Conservation (phyloP, 2,329 filamentous ascomycete genomes). For the Dothideomycetes sp. region DNA sequence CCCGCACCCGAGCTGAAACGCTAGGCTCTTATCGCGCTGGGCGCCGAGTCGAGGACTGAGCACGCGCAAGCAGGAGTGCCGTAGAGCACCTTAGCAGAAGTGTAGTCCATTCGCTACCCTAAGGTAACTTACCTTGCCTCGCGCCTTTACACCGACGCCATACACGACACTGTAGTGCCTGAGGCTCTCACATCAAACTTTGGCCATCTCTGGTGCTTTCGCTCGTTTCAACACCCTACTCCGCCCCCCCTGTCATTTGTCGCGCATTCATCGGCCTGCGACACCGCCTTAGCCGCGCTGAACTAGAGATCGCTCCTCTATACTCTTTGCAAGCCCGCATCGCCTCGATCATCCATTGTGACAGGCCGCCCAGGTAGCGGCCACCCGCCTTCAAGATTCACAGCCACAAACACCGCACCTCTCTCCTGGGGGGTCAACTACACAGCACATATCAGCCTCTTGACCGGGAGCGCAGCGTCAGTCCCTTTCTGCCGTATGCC, state of each 20-base stretch:
- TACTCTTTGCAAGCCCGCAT: neutral
- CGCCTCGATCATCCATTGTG: neutral
- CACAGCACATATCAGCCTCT: conserved; percentile 31
- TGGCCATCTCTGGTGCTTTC: neutral
- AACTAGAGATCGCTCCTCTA: neutral
- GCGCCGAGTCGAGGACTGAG: neutral
- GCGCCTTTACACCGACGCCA: neutral
- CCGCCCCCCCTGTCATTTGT: neutral
- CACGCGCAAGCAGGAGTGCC: neutral
- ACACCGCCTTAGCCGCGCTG: neutral
- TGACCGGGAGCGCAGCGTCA: conserved; percentile 34
- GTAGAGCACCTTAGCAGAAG: no score
- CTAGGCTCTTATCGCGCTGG: neutral
- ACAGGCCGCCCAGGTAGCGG: conserved; percentile 3
- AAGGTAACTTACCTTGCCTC: neutral
- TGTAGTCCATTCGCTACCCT: neutral
- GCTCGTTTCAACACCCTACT: neutral
- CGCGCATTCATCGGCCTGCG: neutral
- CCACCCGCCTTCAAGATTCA: conserved; percentile 35
- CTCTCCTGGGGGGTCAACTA: conserved; percentile 41
- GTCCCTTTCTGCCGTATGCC: conserved; percentile 22
- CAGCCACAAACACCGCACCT: conserved; percentile 45
- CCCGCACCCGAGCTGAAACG: neutral
- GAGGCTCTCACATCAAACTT: neutral
- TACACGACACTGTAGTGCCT: neutral